Conservation (phyloP, 257 asterid genomes). For the Verbena officinalis region DNA sequence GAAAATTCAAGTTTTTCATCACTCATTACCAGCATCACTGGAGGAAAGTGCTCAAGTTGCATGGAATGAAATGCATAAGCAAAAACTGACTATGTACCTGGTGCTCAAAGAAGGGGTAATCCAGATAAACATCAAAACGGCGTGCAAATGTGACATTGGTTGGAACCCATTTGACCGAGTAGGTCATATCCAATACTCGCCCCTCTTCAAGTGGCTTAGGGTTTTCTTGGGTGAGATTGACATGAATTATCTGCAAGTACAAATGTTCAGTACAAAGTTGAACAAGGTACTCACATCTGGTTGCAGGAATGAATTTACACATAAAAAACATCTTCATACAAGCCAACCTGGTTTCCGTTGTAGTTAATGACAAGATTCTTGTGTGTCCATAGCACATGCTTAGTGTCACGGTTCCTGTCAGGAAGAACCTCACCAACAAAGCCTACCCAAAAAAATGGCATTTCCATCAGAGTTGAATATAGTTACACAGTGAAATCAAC, state of each 20-base stretch:
- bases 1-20: neutral
- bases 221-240: slow-evolving; percentile 84
- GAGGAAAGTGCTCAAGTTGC: neutral
- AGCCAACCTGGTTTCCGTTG: slow-evolving; percentile 56
- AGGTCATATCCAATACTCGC: slow-evolving; percentile 72
- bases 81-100: slow-evolving; percentile 56
- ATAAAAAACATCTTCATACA: neutral
- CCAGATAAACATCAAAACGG: slow-evolving; percentile 95
- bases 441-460: slow-evolving; percentile 42
- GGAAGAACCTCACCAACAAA: slow-evolving; percentile 62
- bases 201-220: slow-evolving; percentile 87
- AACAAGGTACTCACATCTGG: slow-evolving; percentile 23
- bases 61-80: slow-evolving; percentile 13
- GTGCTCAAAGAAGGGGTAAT: slow-evolving; percentile 97
- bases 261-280: slow-evolving; percentile 29
- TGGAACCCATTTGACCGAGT: slow-evolving; percentile 85
- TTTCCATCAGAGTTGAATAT: slow-evolving; percentile 21
- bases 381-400: slow-evolving; percentile 63
- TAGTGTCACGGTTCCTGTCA: slow-evolving; percentile 50
- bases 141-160: slow-evolving; percentile 86
- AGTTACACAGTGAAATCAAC: slow-evolving; percentile 1
- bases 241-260: slow-evolving; percentile 83
- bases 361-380: slow-evolving; percentile 57
- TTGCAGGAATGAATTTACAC: slow-evolving; percentile 5
- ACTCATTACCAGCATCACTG: slow-evolving; percentile 14